These are phyloP conservation scores for Pichia sp. DNA, from an alignment of 1,139 yeast species.

Conservation along the genomic window DNA sequence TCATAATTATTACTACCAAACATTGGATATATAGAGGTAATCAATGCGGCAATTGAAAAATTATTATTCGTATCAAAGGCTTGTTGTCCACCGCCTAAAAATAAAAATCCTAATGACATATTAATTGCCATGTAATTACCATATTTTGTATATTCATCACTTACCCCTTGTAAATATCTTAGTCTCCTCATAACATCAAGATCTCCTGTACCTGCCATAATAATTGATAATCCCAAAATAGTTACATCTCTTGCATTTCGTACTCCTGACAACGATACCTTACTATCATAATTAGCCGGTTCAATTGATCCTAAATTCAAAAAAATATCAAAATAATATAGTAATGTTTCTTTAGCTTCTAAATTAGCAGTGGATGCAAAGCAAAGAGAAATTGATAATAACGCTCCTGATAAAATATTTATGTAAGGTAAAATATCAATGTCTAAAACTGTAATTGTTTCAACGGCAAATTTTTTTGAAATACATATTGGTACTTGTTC, in stretches of 20 bases:
- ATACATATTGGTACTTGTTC: conserved; percentile 43
- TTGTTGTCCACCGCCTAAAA: conserved; percentile 89
- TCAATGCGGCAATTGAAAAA: conserved; percentile 65
- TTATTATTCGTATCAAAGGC: conserved; percentile 57
- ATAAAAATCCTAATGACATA: conserved; percentile 79
- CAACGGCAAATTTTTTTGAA: conserved; percentile 24
- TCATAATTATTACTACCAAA: conserved; percentile 39
- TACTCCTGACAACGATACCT: conserved; percentile 52
- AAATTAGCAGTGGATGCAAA: conserved; percentile 65
- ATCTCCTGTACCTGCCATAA: conserved; percentile 93
- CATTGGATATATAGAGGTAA: conserved; percentile 70
- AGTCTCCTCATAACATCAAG: conserved; percentile 67
- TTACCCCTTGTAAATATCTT: conserved; percentile 59
- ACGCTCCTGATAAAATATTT: conserved; percentile 68
- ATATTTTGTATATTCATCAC: conserved; percentile 43
- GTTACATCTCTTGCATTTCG: conserved; percentile 53
- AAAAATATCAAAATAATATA: conserved; percentile 57
- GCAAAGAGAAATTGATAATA: conserved; percentile 68
- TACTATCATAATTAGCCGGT: conserved; percentile 51
- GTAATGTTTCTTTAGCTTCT: conserved; percentile 51
- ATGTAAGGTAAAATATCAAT: conserved; percentile 62
- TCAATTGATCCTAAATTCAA: conserved; percentile 47
- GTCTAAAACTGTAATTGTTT: conserved; percentile 33
- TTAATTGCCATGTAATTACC: conserved; percentile 78
- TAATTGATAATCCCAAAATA: conserved; percentile 58